Base-by-base conservation (phyloP, 164 flowering plant genomes). In the Annona cherimola region DNA sequence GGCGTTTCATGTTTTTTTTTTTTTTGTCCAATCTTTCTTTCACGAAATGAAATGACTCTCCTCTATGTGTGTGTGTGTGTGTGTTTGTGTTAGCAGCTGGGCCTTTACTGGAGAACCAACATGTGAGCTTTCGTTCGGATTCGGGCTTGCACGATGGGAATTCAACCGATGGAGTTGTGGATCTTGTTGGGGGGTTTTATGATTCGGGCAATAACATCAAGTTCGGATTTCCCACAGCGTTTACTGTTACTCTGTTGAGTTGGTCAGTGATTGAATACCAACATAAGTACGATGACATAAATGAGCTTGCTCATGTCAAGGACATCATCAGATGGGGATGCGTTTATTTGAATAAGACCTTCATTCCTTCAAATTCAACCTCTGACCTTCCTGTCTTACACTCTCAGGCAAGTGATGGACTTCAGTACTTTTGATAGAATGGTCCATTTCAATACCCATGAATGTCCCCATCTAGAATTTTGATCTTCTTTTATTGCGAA, bases 231-330 rank as follows among this genome's bases (percentile, higher is more conserved):
- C 81, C 94, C 0, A 83, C 85, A 14, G 85, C 94, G 39, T 89
- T 81, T 72, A 75, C 91, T 1, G 67, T 88, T n/a, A 84, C 92
- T 16, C 65, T 91, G 40, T 79, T 89, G 83, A 88, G 94, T 57
- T 91, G 97, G 97, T 79, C 84, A 12, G 90, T 85, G 62, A 83
- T 91, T 4, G 97, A 91, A 68, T 91, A 91, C 43, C 84, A 79
- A 76, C 42, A 79, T 4, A 88, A 88, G 46, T 87, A 84, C 71
- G 79, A 45, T 0, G 86, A 80, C 60, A 83, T 85, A 1, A 81
- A 80, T 18, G 89, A 89, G 80, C 83, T 87, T 73, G 76, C 83
- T 9, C 94, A 91, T 81, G 78, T 85, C 45, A 88, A 78, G 79
- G 82, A 79, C 61, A 79, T 89, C 4, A 91, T 91, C 75, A 84